Percentiles rank a stretch among this genome's conserved stretches.
Evolutionary conservation across 2,329 filamentous ascomycete species (phyloP).

Genomic region (Cordyceps farinosa): DNA sequence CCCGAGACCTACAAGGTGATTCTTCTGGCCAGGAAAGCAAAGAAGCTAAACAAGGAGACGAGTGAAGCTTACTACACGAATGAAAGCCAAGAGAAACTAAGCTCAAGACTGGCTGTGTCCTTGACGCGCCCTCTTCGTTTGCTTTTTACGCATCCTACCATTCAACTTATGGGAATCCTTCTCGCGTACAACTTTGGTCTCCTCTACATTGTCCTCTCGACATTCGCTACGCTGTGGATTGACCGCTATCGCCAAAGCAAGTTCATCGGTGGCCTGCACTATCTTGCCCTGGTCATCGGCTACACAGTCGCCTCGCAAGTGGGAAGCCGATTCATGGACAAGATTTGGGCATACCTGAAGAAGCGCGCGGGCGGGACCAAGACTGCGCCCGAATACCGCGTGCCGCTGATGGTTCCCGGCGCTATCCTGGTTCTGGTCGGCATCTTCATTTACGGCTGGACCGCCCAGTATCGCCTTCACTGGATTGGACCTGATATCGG

Average conservation of each 20-base stretch:
- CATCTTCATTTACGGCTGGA: constrained; percentile 40
- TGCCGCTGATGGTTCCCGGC: constrained; percentile 52
- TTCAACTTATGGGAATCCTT: constrained; percentile 43
- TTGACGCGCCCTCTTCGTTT: constrained; percentile 31
- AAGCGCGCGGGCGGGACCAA: constrained; percentile 5
- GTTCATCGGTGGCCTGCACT: constrained; percentile 45
- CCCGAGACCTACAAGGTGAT: constrained; percentile 60
- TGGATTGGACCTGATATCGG: constrained; percentile 60
- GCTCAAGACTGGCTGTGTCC: not conserved
- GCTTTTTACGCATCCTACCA: constrained; percentile 42
- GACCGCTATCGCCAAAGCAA: constrained; percentile 43
- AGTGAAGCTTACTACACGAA: constrained; percentile 1
- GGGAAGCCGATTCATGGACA: constrained; percentile 36
- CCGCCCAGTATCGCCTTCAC: constrained; percentile 45
- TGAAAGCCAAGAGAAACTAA: not conserved
- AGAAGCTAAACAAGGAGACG: not conserved
- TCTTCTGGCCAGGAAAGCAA: constrained; percentile 40
- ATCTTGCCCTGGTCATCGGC: constrained; percentile 48
- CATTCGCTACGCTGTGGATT: constrained; percentile 47
- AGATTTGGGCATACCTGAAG: constrained; percentile 31
- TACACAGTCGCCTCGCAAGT: constrained; percentile 34
- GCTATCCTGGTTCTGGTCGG: constrained; percentile 39
- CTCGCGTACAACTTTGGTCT: constrained; percentile 48
- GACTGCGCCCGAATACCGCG: constrained; percentile 43
- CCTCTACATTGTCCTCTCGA: constrained; percentile 51